Evolutionary conservation across 2,329 filamentous ascomycete species (phyloP), one percentile per base, ranked within the genome.

Genomic region (Simplicillium aogashimaense): DNA sequence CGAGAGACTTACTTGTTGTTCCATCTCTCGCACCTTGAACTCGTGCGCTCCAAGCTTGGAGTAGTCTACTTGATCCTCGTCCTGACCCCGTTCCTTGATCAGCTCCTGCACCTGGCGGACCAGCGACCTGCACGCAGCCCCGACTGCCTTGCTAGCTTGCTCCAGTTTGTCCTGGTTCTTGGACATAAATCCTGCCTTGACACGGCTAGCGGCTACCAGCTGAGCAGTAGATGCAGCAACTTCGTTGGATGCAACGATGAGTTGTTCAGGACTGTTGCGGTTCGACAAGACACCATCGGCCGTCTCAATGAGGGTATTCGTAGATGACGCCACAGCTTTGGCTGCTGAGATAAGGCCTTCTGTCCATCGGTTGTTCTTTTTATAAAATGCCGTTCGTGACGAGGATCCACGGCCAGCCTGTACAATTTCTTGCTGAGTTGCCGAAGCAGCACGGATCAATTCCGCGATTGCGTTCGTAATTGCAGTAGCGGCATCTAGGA

Each of bases 351-450:
- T 95, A 45, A 98, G 78, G 36, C 92, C 92, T 57, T 98, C 92
- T 0, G 92, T 98, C 92, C 92, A 98, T 39, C 92, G 79, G 66
- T 97, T 98, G 75, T 98, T 95, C 72, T 97, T 97, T 76, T 97
- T 97, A 80, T 98, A 98, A 63, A 98, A 98, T 17, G 89, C 88
- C 2, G 89, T 94, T 43, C 82, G 78, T 35, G 87, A 94, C 38
- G 86, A 86, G 18, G 82, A 84, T 29, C 92, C 92, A 15, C 86
- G 82, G 7, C 92, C 92, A 47, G 94, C 87, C 48, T 88, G 82
- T 34, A 98, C 92, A 56, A 98, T 98, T 66, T 98, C 92, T 59
- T 94, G 81, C 60, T 98, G 92, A 2, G 90, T 94, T 14, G 76
- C 80, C 0, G 90, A 94, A 7, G 92, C 92, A 1, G 92, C 92